A percentile compares a stretch with the other conserved stretches of the same genome.
Evolutionary conservation across 257 asterid genomes (phyloP).

Genomic region (Solanum pimpinellifolium): DNA sequence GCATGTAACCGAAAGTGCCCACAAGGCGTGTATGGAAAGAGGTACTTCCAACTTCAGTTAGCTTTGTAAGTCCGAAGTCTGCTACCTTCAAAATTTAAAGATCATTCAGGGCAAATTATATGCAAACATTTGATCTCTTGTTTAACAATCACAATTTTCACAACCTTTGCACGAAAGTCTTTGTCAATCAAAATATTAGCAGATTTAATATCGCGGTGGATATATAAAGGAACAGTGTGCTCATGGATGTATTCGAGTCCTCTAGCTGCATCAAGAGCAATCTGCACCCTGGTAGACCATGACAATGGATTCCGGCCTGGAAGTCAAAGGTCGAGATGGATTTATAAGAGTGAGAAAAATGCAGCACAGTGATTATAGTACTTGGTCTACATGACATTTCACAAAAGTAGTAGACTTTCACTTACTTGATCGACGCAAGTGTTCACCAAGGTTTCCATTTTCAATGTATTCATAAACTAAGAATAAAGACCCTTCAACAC

Average conservation of each 20-base stretch:
- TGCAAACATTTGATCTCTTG: background rate
- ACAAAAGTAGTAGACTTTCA: background rate
- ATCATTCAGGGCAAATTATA: background rate
- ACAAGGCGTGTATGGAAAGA: slow-evolving; percentile 76
- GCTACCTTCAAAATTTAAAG: slow-evolving; percentile 43
- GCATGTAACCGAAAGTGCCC: slow-evolving; percentile 88
- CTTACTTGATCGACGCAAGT: slow-evolving; percentile 62
- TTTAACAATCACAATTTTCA: background rate
- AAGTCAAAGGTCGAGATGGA: background rate
- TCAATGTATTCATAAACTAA: slow-evolving; percentile 81
- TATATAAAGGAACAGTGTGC: slow-evolving; percentile 79
- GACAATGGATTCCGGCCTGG: slow-evolving; percentile 40
- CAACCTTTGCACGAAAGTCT: slow-evolving; percentile 74
- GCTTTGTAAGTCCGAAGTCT: slow-evolving; percentile 77
- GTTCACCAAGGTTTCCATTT: slow-evolving; percentile 81
- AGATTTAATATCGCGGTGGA: slow-evolving; percentile 76
- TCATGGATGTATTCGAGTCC: slow-evolving; percentile 94
- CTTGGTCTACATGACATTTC: background rate
- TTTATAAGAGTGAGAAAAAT: background rate
- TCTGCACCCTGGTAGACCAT: slow-evolving; percentile 72
- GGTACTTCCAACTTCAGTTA: slow-evolving; percentile 71
- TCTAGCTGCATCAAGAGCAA: slow-evolving; percentile 91
- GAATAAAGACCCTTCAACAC: slow-evolving; percentile 68
- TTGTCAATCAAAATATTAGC: slow-evolving; percentile 73
- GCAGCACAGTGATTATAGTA: background rate